Conservation (phyloP, 2,329 filamentous ascomycete species). For the Periglandula ipomoeae region DNA sequence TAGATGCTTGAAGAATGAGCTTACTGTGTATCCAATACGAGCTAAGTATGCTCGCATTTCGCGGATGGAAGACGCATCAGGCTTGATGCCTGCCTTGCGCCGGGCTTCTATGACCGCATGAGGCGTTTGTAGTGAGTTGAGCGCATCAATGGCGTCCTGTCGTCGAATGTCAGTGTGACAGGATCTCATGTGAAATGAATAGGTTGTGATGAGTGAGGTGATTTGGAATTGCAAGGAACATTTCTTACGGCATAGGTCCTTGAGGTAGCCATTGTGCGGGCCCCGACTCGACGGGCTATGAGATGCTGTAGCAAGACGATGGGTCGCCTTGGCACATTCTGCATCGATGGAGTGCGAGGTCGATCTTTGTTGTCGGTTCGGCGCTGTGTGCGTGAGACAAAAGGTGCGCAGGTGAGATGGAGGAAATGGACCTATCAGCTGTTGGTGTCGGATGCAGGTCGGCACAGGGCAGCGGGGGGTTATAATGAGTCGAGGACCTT, state of each 20-base stretch:
- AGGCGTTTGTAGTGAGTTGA: constrained; percentile 89
- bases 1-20: constrained; percentile 1
- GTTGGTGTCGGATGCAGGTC: no score
- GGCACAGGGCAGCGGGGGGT: no score
- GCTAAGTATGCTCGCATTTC: constrained; percentile 74
- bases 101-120: constrained; percentile 72
- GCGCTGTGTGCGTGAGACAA: not conserved
- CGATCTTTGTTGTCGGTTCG: not conserved
- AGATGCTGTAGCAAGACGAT: constrained; percentile 14
- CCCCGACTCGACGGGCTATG: constrained; percentile 9
- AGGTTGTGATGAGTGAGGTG: not conserved
- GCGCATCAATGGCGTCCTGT: constrained; percentile 73
- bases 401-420: no score
- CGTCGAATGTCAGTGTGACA: not conserved
- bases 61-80: constrained; percentile 60
- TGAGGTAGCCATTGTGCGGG: constrained; percentile 20
- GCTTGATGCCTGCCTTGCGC: constrained; percentile 60
- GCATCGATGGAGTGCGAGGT: constrained; percentile 18
- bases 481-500: no score
- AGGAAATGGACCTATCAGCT: no score
- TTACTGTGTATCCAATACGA: constrained; percentile 65
- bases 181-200: not conserved
- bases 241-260: constrained; percentile 26
- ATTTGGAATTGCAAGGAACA: not conserved
- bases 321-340: constrained; percentile 21